These are phyloP conservation scores for Penicillium nucicola DNA, from an alignment of 495 filamentous ascomycete genomes.

Conservation along the genomic window DNA sequence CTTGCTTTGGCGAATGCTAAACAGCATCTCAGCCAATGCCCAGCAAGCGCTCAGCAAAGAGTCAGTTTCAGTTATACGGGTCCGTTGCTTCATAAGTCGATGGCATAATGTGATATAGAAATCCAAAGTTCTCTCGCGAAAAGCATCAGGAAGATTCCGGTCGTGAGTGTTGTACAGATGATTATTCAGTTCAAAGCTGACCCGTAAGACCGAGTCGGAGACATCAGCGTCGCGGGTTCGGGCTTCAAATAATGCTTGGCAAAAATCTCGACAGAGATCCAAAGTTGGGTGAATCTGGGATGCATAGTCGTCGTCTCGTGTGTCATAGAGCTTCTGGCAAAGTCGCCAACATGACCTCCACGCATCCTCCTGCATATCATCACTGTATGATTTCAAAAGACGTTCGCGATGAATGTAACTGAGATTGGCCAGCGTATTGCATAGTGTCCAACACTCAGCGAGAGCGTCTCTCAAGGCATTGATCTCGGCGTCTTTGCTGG, in stretches of 20 bases:
- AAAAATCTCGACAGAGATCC: slow-evolving; percentile 88
- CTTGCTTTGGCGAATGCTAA: slow-evolving; percentile 82
- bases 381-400: slow-evolving; percentile 64
- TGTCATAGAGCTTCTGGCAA: slow-evolving; percentile 84
- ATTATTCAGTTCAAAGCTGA: slow-evolving; percentile 94
- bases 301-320: slow-evolving; percentile 65
- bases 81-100: slow-evolving; percentile 88
- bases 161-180: slow-evolving; percentile 92
- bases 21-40: slow-evolving; percentile 90
- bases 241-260: slow-evolving; percentile 83
- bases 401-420: slow-evolving; percentile 81
- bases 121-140: slow-evolving; percentile 84
- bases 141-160: slow-evolving; percentile 78
- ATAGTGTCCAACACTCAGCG: slow-evolving; percentile 90
- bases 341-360: slow-evolving; percentile 93
- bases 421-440: slow-evolving; percentile 82
- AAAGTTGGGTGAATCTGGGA: slow-evolving; percentile 74
- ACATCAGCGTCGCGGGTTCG: slow-evolving; percentile 70
- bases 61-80: slow-evolving; percentile 71
- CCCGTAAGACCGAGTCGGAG: slow-evolving; percentile 78
- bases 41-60: slow-evolving; percentile 82
- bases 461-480: slow-evolving; percentile 71
- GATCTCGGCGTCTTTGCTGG: slow-evolving; percentile 61
- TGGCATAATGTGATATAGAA: slow-evolving; percentile 94
- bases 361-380: slow-evolving; percentile 74